A percentile compares a stretch with the other conserved stretches of the same genome.
Conservation (phyloP, 2,329 filamentous ascomycete species). For the Apiospora arundinis region DNA sequence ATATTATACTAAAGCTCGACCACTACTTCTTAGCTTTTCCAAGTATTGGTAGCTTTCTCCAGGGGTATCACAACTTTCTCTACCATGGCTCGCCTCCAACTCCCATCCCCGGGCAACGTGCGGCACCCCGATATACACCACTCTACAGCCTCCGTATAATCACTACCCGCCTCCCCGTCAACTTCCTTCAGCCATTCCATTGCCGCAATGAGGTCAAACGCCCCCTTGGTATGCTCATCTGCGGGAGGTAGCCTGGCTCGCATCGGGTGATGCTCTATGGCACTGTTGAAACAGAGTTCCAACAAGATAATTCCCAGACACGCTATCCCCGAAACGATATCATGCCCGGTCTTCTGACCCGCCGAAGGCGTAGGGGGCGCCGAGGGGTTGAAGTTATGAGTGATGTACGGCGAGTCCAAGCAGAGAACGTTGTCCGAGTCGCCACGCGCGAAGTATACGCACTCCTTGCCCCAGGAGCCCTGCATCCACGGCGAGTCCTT, state of each 20-base stretch:
- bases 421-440: not conserved
- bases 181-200: constrained; percentile 1
- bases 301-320: not conserved
- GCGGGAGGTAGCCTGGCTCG: not conserved
- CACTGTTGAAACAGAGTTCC: constrained; percentile 1
- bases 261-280: not conserved
- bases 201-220: not conserved
- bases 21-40: not conserved
- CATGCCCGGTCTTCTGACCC: not conserved
- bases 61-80: not conserved
- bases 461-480: not conserved
- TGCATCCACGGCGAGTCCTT: constrained; percentile 5
- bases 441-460: not conserved
- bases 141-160: not conserved
- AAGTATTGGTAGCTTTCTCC: not conserved
- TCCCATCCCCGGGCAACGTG: not conserved
- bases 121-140: not conserved
- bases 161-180: not conserved
- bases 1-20: too few species aligned
- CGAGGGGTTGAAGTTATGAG: not conserved
- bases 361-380: accelerated
- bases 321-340: not conserved
- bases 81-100: not conserved
- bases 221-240: not conserved
- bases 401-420: constrained; percentile 1